Evolutionary conservation across 2,329 filamentous ascomycete species (phyloP).

Genomic region (Xylariaceae sp.): DNA sequence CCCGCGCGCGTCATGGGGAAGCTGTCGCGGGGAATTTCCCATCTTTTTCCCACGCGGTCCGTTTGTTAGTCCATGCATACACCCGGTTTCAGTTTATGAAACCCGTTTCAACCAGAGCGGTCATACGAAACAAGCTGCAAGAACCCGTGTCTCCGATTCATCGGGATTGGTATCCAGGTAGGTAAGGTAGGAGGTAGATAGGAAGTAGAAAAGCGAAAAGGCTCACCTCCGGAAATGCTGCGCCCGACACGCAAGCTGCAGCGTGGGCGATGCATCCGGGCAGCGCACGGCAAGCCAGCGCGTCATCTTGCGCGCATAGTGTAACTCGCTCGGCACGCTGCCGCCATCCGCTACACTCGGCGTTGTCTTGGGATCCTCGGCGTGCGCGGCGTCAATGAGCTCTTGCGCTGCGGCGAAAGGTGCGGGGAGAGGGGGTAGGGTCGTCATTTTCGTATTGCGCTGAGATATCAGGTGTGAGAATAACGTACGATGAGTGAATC

Average conservation of each 20-base stretch:
- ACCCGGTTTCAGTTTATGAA: neutral
- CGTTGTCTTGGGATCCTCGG: slow-evolving; percentile 57
- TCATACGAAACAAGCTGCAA: neutral
- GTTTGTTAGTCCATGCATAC: neutral
- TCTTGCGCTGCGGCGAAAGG: slow-evolving; percentile 51
- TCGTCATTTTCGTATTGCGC: slow-evolving; percentile 1
- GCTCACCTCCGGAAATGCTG: slow-evolving; percentile 70
- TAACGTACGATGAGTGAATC: no score
- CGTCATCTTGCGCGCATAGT: slow-evolving; percentile 78
- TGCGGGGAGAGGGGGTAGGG: slow-evolving; percentile 33
- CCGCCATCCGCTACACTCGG: slow-evolving; percentile 33
- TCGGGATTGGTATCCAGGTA: neutral
- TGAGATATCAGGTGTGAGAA: no score
- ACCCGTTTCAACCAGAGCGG: neutral
- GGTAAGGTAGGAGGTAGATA: neutral
- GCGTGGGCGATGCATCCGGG: slow-evolving; percentile 57
- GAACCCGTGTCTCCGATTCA: neutral
- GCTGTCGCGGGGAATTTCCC: slow-evolving; percentile 70
- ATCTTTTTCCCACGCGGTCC: slow-evolving; percentile 36
- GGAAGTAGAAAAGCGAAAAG: neutral
- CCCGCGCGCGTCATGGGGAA: slow-evolving; percentile 72
- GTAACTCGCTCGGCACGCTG: slow-evolving; percentile 66
- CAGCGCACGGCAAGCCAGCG: slow-evolving; percentile 59
- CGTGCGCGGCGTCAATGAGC: slow-evolving; percentile 69
- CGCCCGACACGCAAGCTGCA: slow-evolving; percentile 73